Base-by-base conservation (phyloP, 2,329 filamentous ascomycete genomes). In the Aspergillus eucalypticola region DNA sequence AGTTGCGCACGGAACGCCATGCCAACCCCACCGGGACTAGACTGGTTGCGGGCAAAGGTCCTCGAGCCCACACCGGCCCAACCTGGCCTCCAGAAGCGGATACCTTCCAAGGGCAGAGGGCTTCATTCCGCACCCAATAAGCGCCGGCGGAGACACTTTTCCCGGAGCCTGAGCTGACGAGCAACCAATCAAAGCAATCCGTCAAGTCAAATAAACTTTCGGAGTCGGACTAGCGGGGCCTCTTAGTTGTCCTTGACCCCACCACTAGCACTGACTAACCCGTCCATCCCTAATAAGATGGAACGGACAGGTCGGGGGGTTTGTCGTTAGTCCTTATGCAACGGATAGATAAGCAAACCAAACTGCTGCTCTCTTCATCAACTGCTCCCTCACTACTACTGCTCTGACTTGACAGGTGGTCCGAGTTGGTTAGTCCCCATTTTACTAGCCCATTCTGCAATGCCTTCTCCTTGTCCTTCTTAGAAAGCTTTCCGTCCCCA, bases 31-130 rank as follows among this genome's bases (percentile, higher is more conserved):
- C 23, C 29, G 2, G 21, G 55, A 35, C 42, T 57, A 15, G 42
- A 39, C 60, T 54, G 8, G 32, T 50, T 59, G 49, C 17, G 59
- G 62, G 54, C 32, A 54, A 62, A 59, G 60, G 58, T 63, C 60
- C 60, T 64, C 54, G 59, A 53, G 48, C 39, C 59, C 48, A 44
- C 46, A 29, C 25, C 46, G 25, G 23, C 25, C 25, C 50, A 25
- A 57, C 52, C 54, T 61, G 58, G 58, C 55, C 50, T 59, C 60
- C 32, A 11, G 11, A 60, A 64, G 62, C 60, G 64, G 65, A 64
- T 60, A 56, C 63, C 39, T 60, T 57, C 60, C 56, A 58, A 59
- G 50, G 32, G 19, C 42, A 52, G 48, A 38, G 42, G 51, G 42
- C 54, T 15, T 19, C 27, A 4, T 53, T 27, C 39, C 39, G 42